phyloP scores from a whole-genome alignment of 441 rosid species.

The Melastoma candidum region DNA sequence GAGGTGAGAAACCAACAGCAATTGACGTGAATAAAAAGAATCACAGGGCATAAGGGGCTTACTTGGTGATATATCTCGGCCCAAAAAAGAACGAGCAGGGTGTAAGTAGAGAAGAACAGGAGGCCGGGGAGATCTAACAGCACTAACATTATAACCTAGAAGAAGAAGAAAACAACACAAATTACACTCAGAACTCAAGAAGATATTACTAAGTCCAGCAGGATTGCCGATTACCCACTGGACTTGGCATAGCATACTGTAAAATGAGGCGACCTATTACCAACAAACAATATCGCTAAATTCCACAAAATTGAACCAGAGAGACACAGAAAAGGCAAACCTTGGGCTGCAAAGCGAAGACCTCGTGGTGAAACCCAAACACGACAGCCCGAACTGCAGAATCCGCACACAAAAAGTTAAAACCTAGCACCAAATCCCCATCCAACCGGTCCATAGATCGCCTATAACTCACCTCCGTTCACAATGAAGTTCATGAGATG shows the following conservation, averaged over 20 bases:
- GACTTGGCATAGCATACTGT: no score
- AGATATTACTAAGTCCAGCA: not conserved
- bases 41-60: not conserved
- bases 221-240: no score
- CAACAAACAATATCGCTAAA: no score
- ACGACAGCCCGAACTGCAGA: constrained; percentile 62
- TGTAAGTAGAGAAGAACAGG: constrained; percentile 17
- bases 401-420: constrained; percentile 5
- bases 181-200: not conserved
- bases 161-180: not conserved
- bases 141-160: not conserved
- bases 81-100: constrained; percentile 17
- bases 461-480: constrained; percentile 56
- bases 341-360: constrained; percentile 28
- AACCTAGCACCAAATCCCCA: not conserved
- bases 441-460: not conserved
- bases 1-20: not conserved
- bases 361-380: constrained; percentile 21
- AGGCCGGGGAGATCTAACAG: constrained; percentile 15
- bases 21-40: not conserved
- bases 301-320: not conserved
- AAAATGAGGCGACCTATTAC: no score
- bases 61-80: constrained; percentile 18
- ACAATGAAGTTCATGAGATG: constrained; percentile 93
- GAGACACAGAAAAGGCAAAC: constrained; percentile 29